Evolutionary conservation across 306 rosid species (phyloP).

Genomic region (Cotoneaster glaucophyllus): DNA sequence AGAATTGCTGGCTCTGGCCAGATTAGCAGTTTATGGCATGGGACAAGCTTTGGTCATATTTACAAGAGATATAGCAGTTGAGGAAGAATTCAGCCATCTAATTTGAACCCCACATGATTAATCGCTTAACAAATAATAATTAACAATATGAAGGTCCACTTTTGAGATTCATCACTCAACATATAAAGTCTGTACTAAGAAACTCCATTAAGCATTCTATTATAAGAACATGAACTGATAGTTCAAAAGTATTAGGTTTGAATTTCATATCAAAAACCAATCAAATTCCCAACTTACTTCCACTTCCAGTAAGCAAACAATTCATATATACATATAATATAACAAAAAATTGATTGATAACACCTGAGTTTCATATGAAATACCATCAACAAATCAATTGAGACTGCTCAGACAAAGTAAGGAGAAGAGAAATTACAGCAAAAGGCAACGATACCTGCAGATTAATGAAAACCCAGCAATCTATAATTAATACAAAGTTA

Average conservation of each 20-base stretch:
- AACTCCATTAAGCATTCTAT: neutral
- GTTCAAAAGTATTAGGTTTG: neutral
- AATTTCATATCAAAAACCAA: too few relatives aligned
- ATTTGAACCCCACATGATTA: neutral
- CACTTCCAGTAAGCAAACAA: too few relatives aligned
- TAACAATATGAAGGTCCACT: neutral
- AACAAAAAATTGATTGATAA: too few relatives aligned
- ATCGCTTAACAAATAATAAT: neutral
- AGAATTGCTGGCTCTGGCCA: neutral
- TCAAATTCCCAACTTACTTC: too few relatives aligned
- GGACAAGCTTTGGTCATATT: neutral
- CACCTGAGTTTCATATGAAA: too few relatives aligned
- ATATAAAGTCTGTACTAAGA: neutral
- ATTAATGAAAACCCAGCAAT: too few relatives aligned
- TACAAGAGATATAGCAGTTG: neutral
- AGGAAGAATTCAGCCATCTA: neutral
- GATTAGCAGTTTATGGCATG: neutral
- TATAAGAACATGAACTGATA: neutral
- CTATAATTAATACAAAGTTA: too few relatives aligned
- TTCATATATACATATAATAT: too few relatives aligned
- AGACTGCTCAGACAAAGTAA: too few relatives aligned
- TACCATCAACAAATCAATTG: too few relatives aligned
- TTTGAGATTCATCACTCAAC: neutral
- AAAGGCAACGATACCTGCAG: too few relatives aligned
- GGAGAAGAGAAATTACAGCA: too few relatives aligned